Evolutionary conservation across 2,329 filamentous ascomycete genomes (phyloP).

Genomic region (Drechslera avenae): DNA sequence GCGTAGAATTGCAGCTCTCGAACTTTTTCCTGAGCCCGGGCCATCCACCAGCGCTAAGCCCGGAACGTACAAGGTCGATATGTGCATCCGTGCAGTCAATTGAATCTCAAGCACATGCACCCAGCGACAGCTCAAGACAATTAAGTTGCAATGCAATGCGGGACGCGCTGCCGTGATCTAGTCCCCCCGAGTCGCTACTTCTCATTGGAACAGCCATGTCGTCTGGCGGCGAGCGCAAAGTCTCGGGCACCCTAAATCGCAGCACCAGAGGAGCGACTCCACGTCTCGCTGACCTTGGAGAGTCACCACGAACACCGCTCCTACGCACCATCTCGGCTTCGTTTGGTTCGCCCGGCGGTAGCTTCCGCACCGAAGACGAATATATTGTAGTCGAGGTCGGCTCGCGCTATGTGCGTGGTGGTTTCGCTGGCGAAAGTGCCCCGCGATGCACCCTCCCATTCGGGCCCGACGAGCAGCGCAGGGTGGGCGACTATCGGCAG

Average conservation of each 20-base stretch:
- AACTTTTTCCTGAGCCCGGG: conserved; percentile 18
- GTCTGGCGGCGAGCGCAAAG: conserved; percentile 41
- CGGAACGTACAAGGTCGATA: conserved; percentile 2
- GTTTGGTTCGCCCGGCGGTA: conserved; percentile 62
- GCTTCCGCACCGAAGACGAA: conserved; percentile 71
- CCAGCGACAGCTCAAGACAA: background rate
- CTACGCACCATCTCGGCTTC: conserved; percentile 64
- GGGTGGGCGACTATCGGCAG: conserved; percentile 79
- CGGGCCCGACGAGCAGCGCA: conserved; percentile 74
- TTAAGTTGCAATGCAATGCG: background rate
- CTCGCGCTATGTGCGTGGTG: conserved; percentile 75
- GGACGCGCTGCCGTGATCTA: background rate
- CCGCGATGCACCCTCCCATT: conserved; percentile 75
- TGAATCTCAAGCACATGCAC: background rate
- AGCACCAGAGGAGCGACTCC: conserved; percentile 39
- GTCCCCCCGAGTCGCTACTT: background rate
- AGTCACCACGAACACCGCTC: conserved; percentile 53
- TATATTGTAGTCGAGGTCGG: conserved; percentile 86
- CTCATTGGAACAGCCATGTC: conserved; percentile 6
- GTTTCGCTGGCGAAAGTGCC: conserved; percentile 81
- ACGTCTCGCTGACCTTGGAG: conserved; percentile 44
- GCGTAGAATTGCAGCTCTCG: conserved; percentile 15
- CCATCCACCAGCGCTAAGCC: conserved; percentile 3
- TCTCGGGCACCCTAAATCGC: conserved; percentile 36
- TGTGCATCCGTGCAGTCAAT: background rate